Evolutionary conservation across 192 early-diverging fungal species (phyloP), one percentile per base, ranked within the genome.

Genomic region (Oehlia diaphana): DNA sequence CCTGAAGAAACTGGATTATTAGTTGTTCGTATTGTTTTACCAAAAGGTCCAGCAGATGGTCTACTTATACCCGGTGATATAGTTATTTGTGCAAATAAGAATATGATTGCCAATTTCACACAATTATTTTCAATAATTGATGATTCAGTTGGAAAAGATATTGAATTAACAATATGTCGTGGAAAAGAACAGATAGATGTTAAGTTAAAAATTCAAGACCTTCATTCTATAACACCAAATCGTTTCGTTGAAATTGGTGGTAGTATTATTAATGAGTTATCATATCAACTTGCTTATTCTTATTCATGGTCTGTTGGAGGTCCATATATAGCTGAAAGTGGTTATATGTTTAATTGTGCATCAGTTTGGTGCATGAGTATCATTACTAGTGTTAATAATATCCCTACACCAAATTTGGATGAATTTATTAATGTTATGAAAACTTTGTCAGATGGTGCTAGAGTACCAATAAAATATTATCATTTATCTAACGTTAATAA

Each of bases 201-300:
- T 19, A 77, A 81, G 23, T 76, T 82, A 2, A 14, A 70, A 58
- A 91, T 93, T 2, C 89, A 95, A 78, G 91, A 95, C 77, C 81
- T 95, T 74, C 92, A 93, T 77, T 84, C 85, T 6, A 91, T 95
- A 44, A 96, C 96, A 7, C 96, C 96, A 2, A 90, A 94, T 76
- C 86, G 92, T 42, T 95, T 93, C 82, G 90, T 98, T 2, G 92
- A 95, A 72, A 89, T 96, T 61, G 96, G 96, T 65, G 95, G 95
- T 64, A 92, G 89, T 42, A 90, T 93, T 65, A 87, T 94, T 21
- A 87, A 94, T 81, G 87, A 93, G 63, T 81, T 95, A 28, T 92
- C 92, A 9, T 94, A 92, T 77, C 92, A 94, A 77, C 82, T 95
- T 26, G 94, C 94, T 0, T 88, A 92, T 79, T 86, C 87, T 10